These are phyloP conservation scores for Scutellaria minor DNA, from an alignment of 257 asterid genomes.

Conservation along the genomic window DNA sequence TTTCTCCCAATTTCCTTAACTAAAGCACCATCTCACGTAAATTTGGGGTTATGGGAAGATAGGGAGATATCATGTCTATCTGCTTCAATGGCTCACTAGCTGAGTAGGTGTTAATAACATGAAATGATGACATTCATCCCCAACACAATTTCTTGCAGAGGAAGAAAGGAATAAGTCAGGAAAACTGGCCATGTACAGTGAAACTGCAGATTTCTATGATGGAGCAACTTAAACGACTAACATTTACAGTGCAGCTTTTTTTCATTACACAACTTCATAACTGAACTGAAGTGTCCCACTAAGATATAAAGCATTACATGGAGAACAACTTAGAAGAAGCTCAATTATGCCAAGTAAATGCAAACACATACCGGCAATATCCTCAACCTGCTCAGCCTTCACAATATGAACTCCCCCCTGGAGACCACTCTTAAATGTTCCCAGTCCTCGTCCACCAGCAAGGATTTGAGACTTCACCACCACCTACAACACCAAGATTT, in stretches of 20 bases:
- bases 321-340: constrained; percentile 26
- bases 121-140: constrained; percentile 4
- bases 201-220: not conserved
- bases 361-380: constrained; percentile 64
- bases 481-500: constrained; percentile 49
- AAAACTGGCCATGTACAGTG: constrained; percentile 18
- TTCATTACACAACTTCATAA: constrained; percentile 9
- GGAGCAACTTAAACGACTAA: constrained; percentile 18
- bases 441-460: constrained; percentile 93
- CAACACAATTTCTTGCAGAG: constrained; percentile 15
- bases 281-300: constrained; percentile 4
- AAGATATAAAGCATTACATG: not conserved
- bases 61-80: constrained; percentile 14
- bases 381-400: constrained; percentile 80
- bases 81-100: constrained; percentile 1
- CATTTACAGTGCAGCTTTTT: not conserved
- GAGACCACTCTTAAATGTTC: constrained; percentile 88
- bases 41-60: constrained; percentile 13
- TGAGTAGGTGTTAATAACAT: constrained; percentile 14
- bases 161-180: not conserved
- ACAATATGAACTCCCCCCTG: constrained; percentile 92
- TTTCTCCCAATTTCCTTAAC: not conserved
- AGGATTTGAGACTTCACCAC: constrained; percentile 93
- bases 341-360: constrained; percentile 21
- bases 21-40: not conserved